phyloP scores from a whole-genome alignment of 176 grass and related monocot species.

The Tillandsia fasciculata region DNA sequence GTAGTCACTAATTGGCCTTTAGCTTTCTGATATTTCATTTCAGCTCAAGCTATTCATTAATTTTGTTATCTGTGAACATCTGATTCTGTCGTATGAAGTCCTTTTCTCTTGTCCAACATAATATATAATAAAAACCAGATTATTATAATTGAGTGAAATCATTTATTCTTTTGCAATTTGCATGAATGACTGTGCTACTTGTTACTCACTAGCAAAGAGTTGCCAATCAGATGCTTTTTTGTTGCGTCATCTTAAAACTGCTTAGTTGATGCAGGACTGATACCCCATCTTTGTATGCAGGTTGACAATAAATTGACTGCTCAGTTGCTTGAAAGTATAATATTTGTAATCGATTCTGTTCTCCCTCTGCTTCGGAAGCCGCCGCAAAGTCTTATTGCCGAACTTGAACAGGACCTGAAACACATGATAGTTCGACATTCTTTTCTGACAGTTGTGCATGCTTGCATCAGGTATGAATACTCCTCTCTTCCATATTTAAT shows the following conservation, averaged over 20 bases:
- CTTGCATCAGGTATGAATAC: conserved; percentile 82
- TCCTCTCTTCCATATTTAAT: conserved; percentile 13
- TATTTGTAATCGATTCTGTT: conserved; percentile 94
- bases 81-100: too few species aligned
- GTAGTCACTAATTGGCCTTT: background rate
- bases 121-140: too few species aligned
- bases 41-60: too few species aligned
- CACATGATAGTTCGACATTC: conserved; percentile 95
- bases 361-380: conserved; percentile 86
- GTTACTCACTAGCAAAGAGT: too few species aligned
- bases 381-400: conserved; percentile 69
- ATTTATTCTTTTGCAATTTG: background rate
- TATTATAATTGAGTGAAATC: too few species aligned
- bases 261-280: conserved; percentile 1
- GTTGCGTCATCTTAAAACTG: too few species aligned
- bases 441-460: conserved; percentile 95
- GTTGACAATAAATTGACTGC: conserved; percentile 78
- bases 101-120: too few species aligned
- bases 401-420: conserved; percentile 96
- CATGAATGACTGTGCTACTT: background rate
- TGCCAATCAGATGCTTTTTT: too few species aligned
- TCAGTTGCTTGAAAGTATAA: conserved; percentile 91
- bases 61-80: too few species aligned
- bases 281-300: conserved; percentile 34
- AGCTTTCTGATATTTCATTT: background rate